Conservation (phyloP, 805 yeast species). For the Schwanniomyces vanrijiae region DNA sequence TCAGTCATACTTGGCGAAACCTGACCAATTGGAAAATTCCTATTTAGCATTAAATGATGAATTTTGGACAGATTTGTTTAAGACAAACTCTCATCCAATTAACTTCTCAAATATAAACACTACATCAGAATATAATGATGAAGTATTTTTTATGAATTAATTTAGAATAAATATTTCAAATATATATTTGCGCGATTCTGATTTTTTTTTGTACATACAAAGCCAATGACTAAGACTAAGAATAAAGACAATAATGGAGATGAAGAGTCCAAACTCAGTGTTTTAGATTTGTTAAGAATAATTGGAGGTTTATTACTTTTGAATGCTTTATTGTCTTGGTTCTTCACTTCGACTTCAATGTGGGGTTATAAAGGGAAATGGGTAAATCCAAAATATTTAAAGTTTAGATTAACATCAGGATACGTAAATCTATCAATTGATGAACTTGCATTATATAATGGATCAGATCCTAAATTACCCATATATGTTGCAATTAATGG, state of each 20-base stretch:
- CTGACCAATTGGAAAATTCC: constrained; percentile 42
- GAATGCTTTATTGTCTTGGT: constrained; percentile 52
- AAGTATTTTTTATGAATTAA: constrained; percentile 24
- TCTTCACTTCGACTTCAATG: constrained; percentile 53
- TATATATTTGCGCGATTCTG: neutral
- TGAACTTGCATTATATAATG: constrained; percentile 52
- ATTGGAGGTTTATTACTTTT: constrained; percentile 47
- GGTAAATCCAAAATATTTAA: constrained; percentile 43
- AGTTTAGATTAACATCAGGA: constrained; percentile 16
- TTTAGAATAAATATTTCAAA: neutral
- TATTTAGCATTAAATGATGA: constrained; percentile 63
- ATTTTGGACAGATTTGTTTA: constrained; percentile 63
- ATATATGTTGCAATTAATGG: constrained; percentile 62
- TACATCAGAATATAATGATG: constrained; percentile 16
- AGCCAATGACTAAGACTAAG: constrained; percentile 2
- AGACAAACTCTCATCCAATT: constrained; percentile 32
- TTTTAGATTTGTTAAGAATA: constrained; percentile 44
- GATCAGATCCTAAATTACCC: constrained; percentile 47
- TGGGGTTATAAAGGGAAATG: constrained; percentile 64
- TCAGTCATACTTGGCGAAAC: constrained; percentile 16
- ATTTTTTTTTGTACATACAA: neutral
- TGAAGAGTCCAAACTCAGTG: constrained; percentile 16
- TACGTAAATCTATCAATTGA: constrained; percentile 37
- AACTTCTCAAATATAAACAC: constrained; percentile 23
- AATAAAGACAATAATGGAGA: neutral